Evolutionary conservation across 2,329 filamentous ascomycete genomes (phyloP), one percentile per base, ranked within the genome.

Genomic region (Dactylellina sp.): DNA sequence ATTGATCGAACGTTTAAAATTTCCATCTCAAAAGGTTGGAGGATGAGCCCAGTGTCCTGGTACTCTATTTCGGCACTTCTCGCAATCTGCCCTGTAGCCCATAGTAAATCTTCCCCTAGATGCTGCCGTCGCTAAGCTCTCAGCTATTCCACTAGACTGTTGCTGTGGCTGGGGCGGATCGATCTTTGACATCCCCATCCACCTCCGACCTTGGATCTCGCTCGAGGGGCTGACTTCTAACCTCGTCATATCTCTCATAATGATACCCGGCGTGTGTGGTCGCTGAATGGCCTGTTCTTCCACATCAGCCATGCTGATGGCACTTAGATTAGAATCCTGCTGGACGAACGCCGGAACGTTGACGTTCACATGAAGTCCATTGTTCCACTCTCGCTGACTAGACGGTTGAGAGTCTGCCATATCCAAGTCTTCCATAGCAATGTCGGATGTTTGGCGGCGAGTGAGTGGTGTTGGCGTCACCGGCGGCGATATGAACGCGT

Each of bases 41-140:
- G 68, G 60, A 52, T 78, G 77, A 18, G 70, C 75, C 20, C 75
- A 78, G 49, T 78, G 77, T 14, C 77, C 77, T 7, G 77, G 76
- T 0, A 77, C 64, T 52, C 74, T 75, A 44, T 75, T 62, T 59
- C 75, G 61, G 32, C 77, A 78, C 71, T 77, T 78, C 46, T 78
- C 76, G 39, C 77, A 78, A 50, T 75, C 75, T 12, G 62, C 62
- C 22, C 71, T 65, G 16, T 72, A 78, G 2, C 76, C 77, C 77
- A 77, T 78, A 42, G 75, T 76, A 25, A 77, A 77, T 11, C 57
- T 50, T 2, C 70, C 63, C 11, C 47, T 74, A n/a, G 55, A 65
- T 2, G 24, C 40, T 6, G 56, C 56, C 1, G 40, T 44, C 4
- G 25, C 49, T 53, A 55, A 37, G 14, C 18, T 32, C 1, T 37